Evolutionary conservation across 169 alveolate species (phyloP), one percentile per base, ranked within the genome.

Genomic region (Neospora caninum): DNA sequence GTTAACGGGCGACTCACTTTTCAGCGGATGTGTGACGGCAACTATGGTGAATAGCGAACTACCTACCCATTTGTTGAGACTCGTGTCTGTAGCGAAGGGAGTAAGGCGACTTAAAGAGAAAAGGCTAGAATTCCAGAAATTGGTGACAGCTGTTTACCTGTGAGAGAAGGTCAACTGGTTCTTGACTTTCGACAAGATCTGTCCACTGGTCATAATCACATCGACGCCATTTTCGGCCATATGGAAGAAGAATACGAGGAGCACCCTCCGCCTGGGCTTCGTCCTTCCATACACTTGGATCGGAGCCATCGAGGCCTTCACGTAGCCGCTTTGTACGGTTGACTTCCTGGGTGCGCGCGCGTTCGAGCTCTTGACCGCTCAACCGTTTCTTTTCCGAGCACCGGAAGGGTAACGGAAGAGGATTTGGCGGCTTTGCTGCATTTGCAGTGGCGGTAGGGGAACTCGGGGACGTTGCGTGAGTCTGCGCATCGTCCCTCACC

Each of bases 191-290:
- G 45, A 78, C 31, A 34, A 78, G 87, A 6, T 78, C 87, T 25
- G n/a, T 34, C 87, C 87, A 78, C 45, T 34, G 53, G 87, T 78
- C 87, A 34, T 38, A 78, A 45, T 20, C 45, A 78, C 87, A 78
- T 22, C 31, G 45, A 7, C 43, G 42, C 87, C 87, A 78, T 29
- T 78, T 22, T 29, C 87, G 27, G 27, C 34, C 53, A 34, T 78
- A 78, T 6, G 87, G 87, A 29, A 78, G 87, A 78, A 78, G 87
- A 34, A 78, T 39, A 10, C 18, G 20, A 20, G 29, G 9, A 34
- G 20, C 87, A 20, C 41, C 87, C n/a, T 39, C 87, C 27, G 87
- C 34, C 87, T 39, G 87, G 18, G 27, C 25, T 34, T 39, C 45
- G 20, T 39, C 87, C 20, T 22, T 18, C 78, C 78, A 64, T 64